Evolutionary conservation across 164 flowering plant genomes (phyloP), one percentile per base, ranked within the genome.

Genomic region (Santalum album): DNA sequence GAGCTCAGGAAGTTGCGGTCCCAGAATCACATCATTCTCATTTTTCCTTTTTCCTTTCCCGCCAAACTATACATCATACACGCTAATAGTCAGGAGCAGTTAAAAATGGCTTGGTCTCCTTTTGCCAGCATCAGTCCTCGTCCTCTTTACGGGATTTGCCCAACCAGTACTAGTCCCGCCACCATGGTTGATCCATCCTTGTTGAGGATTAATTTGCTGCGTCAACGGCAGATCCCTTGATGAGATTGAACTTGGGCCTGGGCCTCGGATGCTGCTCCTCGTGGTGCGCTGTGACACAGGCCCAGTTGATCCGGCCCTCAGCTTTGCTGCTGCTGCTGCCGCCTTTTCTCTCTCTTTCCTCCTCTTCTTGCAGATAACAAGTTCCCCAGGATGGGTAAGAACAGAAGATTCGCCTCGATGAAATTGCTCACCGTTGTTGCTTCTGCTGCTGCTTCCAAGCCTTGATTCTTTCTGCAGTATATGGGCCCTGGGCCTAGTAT

Each of bases 61-160:
- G n/a, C n/a, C n/a, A n/a, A n/a, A n/a, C n/a, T n/a, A n/a, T n/a
- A n/a, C n/a, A n/a, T n/a, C n/a, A n/a, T n/a, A n/a, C n/a, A n/a
- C n/a, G n/a, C n/a, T n/a, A n/a, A n/a, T n/a, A n/a, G n/a, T n/a
- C n/a, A n/a, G n/a, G n/a, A n/a, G 42, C 42, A 54, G 34, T 84
- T 79, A 87, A 56, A 82, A 69, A 72, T 85, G 87, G 76, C 86
- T 89, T 3, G 89, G 92, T 67, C 97, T 75, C 62, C 98, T 75
- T 67, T 80, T 92, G 36, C 90, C 96, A 39, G 86, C 57, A 74
- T 84, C 98, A 45, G 98, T 82, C 62, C 98, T 78, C 82, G 78
- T 62, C 62, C 90, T 75, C 80, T 92, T 92, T 27, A 92, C 98
- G 38, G 96, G 96, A 62, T 85, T 89, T 12, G 98, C 91, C 98